Percentiles rank a stretch among this genome's conserved stretches.
Conservation (phyloP, 192 early-diverging fungal species). For the Entophlyctis luteolus region DNA sequence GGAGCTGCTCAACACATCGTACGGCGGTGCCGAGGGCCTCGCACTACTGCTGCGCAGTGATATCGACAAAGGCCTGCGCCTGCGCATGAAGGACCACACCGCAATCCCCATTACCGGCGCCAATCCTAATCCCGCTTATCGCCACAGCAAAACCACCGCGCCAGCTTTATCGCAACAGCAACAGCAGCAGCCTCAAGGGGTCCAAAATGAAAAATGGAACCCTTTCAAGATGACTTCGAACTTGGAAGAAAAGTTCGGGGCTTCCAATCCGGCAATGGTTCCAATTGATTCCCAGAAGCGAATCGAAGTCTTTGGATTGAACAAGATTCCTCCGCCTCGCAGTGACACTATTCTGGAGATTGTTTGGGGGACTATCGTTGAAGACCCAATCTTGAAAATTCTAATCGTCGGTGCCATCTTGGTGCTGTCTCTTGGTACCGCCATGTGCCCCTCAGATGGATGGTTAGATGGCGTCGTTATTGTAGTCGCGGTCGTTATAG, state of each 20-base stretch:
- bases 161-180: not conserved
- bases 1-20: constrained; percentile 35
- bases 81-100: constrained; percentile 21
- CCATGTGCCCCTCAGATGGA: constrained; percentile 47
- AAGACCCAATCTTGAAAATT: constrained; percentile 59
- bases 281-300: constrained; percentile 40
- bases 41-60: constrained; percentile 40
- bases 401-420: constrained; percentile 53
- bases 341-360: constrained; percentile 53
- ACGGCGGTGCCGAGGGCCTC: constrained; percentile 52
- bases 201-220: not conserved
- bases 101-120: not conserved
- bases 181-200: not conserved
- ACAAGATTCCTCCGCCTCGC: constrained; percentile 54
- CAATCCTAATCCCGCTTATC: not conserved
- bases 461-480: constrained; percentile 59
- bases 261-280: constrained; percentile 27
- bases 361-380: constrained; percentile 50
- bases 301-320: constrained; percentile 39
- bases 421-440: constrained; percentile 48
- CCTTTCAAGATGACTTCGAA: not conserved
- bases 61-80: constrained; percentile 40
- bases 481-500: constrained; percentile 54
- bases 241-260: not conserved
- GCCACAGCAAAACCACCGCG: not conserved